Evolutionary conservation across 148 eudicot genomes (phyloP), one percentile per base, ranked within the genome.

Genomic region (Chenopodium quinoa): DNA sequence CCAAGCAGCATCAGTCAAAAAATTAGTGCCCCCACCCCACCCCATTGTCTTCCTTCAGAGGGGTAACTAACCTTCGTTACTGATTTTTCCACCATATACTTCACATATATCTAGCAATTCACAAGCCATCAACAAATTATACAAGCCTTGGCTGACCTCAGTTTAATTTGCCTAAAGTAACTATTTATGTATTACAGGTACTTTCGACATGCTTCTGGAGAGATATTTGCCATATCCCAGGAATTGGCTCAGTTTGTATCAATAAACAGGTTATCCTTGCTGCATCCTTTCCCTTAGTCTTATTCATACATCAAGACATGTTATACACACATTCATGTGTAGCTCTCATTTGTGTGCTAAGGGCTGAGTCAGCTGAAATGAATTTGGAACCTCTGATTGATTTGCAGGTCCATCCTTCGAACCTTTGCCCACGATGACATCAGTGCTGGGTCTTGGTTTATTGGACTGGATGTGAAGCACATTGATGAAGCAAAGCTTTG

Each of bases 391-490:
- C 67, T 80, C 29, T 85, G 32, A 44, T 84, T 34, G 44, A 75
- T 66, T 75, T 83, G 78, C 88, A 94, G 98, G 88, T 81, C 91
- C 66, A 75, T 90, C 44, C 94, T 94, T 46, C 91, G 92, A 56
- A 82, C 90, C 54, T 94, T 91, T 84, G 94, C 95, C 37, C 97
- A 94, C 82, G 98, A 94, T 86, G 98, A 94, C 86, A 88, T 93
- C 40, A 94, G 94, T 84, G 88, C 83, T 46, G 98, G 98, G 40
- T 94, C 98, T 46, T 94, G 98, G 98, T 94, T 94, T 81, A 85
- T 94, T 82, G 98, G 97, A 40, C 91, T 94, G 78, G 93, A 91
- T 87, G 97, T 90, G 78, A 89, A 89, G 77, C 88, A 94, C 88
- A 83, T 91, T 65, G 83, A 91, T 82, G 98, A 94, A 88, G 87